Evolutionary conservation across 441 rosid species (phyloP), one percentile per base, ranked within the genome.

Genomic region (Arabidopsis lyrata): DNA sequence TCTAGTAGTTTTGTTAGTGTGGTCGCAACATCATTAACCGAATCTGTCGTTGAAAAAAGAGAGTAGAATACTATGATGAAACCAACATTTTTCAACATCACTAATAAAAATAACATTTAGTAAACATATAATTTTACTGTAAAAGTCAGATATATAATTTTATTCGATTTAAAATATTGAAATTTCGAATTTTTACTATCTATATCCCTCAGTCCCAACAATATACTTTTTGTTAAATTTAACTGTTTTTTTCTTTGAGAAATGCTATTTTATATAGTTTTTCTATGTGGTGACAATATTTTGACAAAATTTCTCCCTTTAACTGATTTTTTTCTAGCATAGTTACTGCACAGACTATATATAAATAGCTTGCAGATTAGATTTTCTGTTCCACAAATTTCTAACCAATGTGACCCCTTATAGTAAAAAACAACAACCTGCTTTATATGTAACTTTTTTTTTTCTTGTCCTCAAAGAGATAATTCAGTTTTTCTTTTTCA

Each of bases 311-410:
- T 55, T 34, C 7, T 53, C 16, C 13, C 6, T 14, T 54, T 18
- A 31, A 64, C 70, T 24, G 49, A 41, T n/a, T 6, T 35, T 5
- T 44, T 56, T 20, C 5, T 47, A 36, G 38, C 6, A 47, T 14
- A 49, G 50, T 57, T 73, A 18, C 13, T 58, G 66, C 66, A 36
- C 15, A 63, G 14, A 63, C 76, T 76, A 70, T 36, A 76, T 76
- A 70, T 27, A 76, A 64, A 76, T 76, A 64, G 72, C 22, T 41
- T 29, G 1, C 20, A 36, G 9, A 47, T 35, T 63, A 48, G 66
- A 76, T 70, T 63, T 48, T 70, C 66, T 48, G 75, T 57, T 76
- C 76, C 80, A 63, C 31, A 70, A 38, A 9, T 70, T 63, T 76
- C 72, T 70, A 76, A 70, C 76, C 12, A 64, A 56, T 69, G 75